Evolutionary conservation across 257 asterid genomes (phyloP), one percentile per base, ranked within the genome.

Genomic region (Nicotiana tomentosiformis): DNA sequence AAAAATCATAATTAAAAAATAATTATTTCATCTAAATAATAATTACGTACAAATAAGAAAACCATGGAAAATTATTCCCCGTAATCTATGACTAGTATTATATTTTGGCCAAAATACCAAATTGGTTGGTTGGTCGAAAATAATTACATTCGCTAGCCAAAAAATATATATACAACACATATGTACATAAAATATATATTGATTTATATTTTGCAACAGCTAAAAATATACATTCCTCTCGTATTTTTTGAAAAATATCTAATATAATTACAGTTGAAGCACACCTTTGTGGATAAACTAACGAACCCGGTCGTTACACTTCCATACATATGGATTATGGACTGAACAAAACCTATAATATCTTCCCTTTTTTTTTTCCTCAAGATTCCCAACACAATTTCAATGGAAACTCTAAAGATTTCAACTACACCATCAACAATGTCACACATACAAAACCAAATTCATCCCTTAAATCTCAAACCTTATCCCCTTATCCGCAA

Each of bases 401-500:
- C 72, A 60, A 78, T 78, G 82, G 82, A 17, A 23, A 35, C 72
- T 37, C 57, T 78, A 29, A 78, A 60, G 6, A 32, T 78, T 43
- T 33, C 70, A 39, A 39, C 10, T 39, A 39, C 8, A 39, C 49
- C 49, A 37, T 30, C 66, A n/a, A 78, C 20, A 78, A 61, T 61
- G 15, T 33, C 35, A 16, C 12, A 29, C 11, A 26, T 60, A 2
- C 82, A 61, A 61, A 57, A 7, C 43, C 60, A 29, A 23, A 66
- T n/a, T 29, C 49, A 16, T 39, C 82, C 83, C 26, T 67, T 65
- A 65, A 29, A 11, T 9, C 1, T 81, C 5, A 83, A 67, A 82
- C 5, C 83, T 51, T 82, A 49, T 16, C 46, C 72, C 60, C 85
- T 82, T 56, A 84, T 84, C 79, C 66, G 17, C 29, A 84, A 20